Evolutionary conservation across 2,329 filamentous ascomycete species (phyloP), one percentile per base, ranked within the genome.

Genomic region (Lomentospora prolificans): DNA sequence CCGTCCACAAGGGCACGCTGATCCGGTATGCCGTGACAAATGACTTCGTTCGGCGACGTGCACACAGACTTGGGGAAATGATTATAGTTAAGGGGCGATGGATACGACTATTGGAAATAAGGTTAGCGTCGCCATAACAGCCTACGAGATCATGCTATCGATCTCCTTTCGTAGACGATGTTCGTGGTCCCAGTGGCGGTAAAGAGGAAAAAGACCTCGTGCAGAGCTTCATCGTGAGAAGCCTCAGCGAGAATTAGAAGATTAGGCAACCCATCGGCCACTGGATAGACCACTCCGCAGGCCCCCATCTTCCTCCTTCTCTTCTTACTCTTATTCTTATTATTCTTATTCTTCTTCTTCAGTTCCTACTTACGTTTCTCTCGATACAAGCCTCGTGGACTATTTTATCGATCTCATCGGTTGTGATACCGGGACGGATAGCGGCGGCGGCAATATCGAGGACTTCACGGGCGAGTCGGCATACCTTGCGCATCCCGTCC

Each of bases 1-100:
- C 94, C 94, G 63, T 99, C 92, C 60, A 90, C 73, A 1, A 99
- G 79, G 6, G 87, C 78, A 56, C 94, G 84, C 69, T 95, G 84
- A 66, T 99, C 94, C 14, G 94, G 94, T 60, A 99, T 99, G 55
- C 94, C 94, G 76, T 99, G 94, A 75, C 94, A 99, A 69, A 99
- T 97, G 61, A 96, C 88, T 72, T 99, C 94, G 75, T 99, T 99
- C 52, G 89, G 74, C 2, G 92, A 97, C 3, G 92, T 97, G 73
- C 94, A 99, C 60, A 96, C 89, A 0, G 94, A 99, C 75, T 99
- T 99, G 61, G 94, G 94, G 73, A 97, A 99, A 70, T 91, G 79
- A 75, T 89, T 88, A 74, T 97, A 97, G 75, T 96, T 96, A 31
- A 97, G 76, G 1, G 92, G 90, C 1, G 92, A 96, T 0, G 92